Base-by-base conservation (phyloP, 2,329 filamentous ascomycete genomes). In the Zymoseptoria pseudotritici region DNA sequence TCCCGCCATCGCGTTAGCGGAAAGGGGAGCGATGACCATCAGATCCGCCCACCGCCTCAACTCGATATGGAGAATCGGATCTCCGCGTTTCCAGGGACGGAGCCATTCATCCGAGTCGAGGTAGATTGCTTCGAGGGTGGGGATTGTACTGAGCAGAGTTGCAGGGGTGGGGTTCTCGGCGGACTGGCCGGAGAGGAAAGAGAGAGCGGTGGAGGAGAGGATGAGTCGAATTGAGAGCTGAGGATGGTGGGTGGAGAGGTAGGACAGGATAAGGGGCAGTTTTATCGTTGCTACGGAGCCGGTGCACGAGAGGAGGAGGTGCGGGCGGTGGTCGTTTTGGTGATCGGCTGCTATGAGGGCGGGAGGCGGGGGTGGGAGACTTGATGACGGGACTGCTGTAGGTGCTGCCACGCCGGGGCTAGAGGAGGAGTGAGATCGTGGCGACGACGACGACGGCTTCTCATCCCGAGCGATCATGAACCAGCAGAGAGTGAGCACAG, bases 231-330 rank as follows among this genome's bases (percentile, higher is more conserved):
- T 91, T 9, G 90, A 91, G 59, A 97, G 79, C 49, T 77, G 76
- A 19, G 73, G 63, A 54, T 77, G 75, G 6, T 11, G 5, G 10
- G 74, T 65, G 67, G 80, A 79, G 3, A 92, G 81, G 1, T 85
- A 80, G 19, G 76, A 69, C 50, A 80, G 69, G 54, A 81, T 80
- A 58, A 74, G 71, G 1, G 79, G 78, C 59, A 81, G 74, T 72
- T 97, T 97, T 70, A 96, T 96, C 6, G 89, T 91, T 13, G 92
- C 92, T n/a, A 96, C 90, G 0, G 88, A 87, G 54, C 87, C 87
- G 31, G 82, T 86, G 49, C 85, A 84, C 46, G 83, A 85, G 50
- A 90, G 79, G 17, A 91, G 79, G 56, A 89, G 77, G 70, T 89
- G 86, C 11, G 75, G 75, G 69, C 83, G 85, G 19, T 74, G 73